phyloP scores from a whole-genome alignment of 2,329 filamentous ascomycete species.

The Talaromyces piceae region DNA sequence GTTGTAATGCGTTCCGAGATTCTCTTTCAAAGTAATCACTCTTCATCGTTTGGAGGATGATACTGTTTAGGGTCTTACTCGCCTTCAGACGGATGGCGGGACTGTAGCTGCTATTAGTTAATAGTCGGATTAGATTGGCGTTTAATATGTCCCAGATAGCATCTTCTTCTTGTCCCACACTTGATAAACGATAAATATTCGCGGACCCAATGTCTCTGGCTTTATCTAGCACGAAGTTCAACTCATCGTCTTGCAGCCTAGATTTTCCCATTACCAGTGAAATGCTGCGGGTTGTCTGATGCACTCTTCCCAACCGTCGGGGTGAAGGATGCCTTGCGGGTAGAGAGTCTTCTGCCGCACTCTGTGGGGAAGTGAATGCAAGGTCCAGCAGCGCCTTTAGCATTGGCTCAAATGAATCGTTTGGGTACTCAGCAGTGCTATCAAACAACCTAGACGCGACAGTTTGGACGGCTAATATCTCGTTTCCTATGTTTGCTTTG shows the following conservation, averaged over 20 bases:
- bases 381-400: constrained; percentile 68
- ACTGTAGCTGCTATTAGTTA: constrained; percentile 30
- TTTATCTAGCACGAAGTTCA: constrained; percentile 59
- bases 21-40: constrained; percentile 30
- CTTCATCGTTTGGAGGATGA: constrained; percentile 38
- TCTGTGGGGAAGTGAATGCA: constrained; percentile 41
- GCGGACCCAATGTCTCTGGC: constrained; percentile 64
- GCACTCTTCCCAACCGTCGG: constrained; percentile 22
- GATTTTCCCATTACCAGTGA: constrained; percentile 35
- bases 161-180: constrained; percentile 51
- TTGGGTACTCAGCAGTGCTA: constrained; percentile 85
- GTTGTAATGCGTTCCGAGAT: constrained; percentile 57
- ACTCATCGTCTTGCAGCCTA: constrained; percentile 37
- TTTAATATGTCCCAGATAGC: constrained; percentile 72
- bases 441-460: constrained; percentile 82
- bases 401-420: constrained; percentile 70
- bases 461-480: constrained; percentile 81
- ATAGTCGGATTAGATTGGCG: constrained; percentile 44
- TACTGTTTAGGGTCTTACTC: constrained; percentile 53
- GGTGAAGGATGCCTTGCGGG: constrained; percentile 27
- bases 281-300: constrained; percentile 33
- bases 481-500: constrained; percentile 61
- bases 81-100: constrained; percentile 42
- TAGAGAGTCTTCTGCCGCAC: constrained; percentile 48
- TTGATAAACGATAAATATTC: constrained; percentile 67